A percentile compares a stretch with the other conserved stretches of the same genome.
phyloP scores from a whole-genome alignment of 805 yeast species.

The Wickerhamomyces ciferrii region DNA sequence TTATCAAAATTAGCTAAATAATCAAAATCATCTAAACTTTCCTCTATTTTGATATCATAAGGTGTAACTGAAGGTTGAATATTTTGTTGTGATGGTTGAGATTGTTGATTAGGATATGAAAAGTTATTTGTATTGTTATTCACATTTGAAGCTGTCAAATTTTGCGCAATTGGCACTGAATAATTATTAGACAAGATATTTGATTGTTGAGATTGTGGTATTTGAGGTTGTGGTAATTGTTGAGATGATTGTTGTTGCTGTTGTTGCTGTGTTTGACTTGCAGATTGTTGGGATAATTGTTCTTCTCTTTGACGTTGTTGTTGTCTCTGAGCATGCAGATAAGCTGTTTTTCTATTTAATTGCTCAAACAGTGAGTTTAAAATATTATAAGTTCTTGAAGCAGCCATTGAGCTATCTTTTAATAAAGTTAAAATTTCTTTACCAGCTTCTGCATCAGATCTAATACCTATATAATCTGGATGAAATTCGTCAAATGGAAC shows the following conservation, averaged over 20 bases:
- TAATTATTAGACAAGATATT: not conserved
- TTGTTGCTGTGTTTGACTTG: too few species aligned
- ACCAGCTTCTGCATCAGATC: constrained; percentile 78
- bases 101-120: constrained; percentile 2
- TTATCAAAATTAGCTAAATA: constrained; percentile 24
- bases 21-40: constrained; percentile 18
- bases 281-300: constrained; percentile 5
- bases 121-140: constrained; percentile 1
- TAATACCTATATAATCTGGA: constrained; percentile 51
- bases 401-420: constrained; percentile 73
- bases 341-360: constrained; percentile 67
- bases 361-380: constrained; percentile 78
- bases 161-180: constrained; percentile 22
- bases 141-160: constrained; percentile 11
- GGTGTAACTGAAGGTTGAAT: constrained; percentile 2
- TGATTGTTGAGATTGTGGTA: constrained; percentile 2
- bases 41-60: constrained; percentile 15
- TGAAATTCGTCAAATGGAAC: constrained; percentile 39
- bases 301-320: constrained; percentile 6
- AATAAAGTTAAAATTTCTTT: constrained; percentile 64
- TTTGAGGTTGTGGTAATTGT: constrained; percentile 2
- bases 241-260: constrained; percentile 3
- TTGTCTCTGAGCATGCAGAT: constrained; percentile 26
- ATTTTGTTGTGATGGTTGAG: constrained; percentile 2
- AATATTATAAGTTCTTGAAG: constrained; percentile 73